A percentile compares a stretch with the other conserved stretches of the same genome.
Evolutionary conservation across 805 yeast species (phyloP).

Genomic region (Ogataea salicorniae): DNA sequence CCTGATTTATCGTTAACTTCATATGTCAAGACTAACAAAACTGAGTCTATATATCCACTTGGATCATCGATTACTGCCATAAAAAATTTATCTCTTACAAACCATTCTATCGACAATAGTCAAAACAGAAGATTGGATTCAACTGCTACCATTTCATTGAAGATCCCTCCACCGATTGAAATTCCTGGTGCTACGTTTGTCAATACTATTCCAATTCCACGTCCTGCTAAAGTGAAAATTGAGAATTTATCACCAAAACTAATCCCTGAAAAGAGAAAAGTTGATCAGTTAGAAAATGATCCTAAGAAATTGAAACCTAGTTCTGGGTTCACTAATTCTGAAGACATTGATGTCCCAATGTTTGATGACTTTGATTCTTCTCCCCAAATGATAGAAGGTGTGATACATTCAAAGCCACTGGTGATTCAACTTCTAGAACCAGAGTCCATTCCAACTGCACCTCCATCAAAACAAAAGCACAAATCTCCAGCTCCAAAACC

Average conservation of each 20-base stretch:
- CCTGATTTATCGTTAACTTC: conserved; percentile 21
- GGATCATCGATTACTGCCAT: conserved; percentile 4
- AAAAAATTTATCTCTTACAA: too few relatives aligned
- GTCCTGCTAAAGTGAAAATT: not conserved
- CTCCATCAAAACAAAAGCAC: not conserved
- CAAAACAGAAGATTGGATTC: conserved; percentile 9
- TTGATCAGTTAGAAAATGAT: not conserved
- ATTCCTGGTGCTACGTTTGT: not conserved
- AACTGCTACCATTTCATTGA: not conserved
- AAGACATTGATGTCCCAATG: not conserved
- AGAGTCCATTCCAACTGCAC: not conserved
- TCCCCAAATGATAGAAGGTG: not conserved
- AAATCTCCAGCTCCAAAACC: conserved; percentile 3
- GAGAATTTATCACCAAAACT: conserved; percentile 2
- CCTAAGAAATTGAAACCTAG: conserved; percentile 1
- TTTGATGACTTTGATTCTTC: not conserved
- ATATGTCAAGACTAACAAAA: conserved; percentile 5
- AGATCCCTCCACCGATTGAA: not conserved
- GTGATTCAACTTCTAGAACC: not conserved
- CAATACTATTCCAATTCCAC: not conserved
- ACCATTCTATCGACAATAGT: too few relatives aligned
- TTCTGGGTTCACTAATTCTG: not conserved
- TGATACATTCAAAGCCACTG: not conserved
- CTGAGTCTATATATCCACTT: conserved; percentile 4
- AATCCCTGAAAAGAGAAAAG: conserved; percentile 19